A percentile compares a stretch with the other conserved stretches of the same genome.
Conservation (phyloP, 257 asterid species). For the Leptodermis oblonga region DNA sequence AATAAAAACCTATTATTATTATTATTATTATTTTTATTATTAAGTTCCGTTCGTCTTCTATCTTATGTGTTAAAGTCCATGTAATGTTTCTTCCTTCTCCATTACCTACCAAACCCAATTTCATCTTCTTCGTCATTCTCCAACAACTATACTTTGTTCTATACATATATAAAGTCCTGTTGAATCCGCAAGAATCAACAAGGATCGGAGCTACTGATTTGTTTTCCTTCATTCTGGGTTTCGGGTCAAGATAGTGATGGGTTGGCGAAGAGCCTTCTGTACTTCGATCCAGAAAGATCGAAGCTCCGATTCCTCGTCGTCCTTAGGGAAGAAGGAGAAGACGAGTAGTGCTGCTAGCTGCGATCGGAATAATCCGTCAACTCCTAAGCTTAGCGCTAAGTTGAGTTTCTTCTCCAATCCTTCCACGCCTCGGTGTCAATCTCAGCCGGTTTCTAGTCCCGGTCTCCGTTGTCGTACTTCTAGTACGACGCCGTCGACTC, state of each 20-base stretch:
- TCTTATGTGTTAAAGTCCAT: slow-evolving; percentile 8
- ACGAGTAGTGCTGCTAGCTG: background rate
- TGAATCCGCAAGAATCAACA: background rate
- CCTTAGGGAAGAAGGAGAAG: slow-evolving; percentile 18
- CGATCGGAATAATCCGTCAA: slow-evolving; percentile 35
- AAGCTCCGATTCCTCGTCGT: slow-evolving; percentile 21
- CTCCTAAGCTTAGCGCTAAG: slow-evolving; percentile 42
- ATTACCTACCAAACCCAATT: slow-evolving; percentile 8
- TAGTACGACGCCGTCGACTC: background rate
- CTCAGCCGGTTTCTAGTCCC: slow-evolving; percentile 45
- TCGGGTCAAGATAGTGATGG: slow-evolving; percentile 58
- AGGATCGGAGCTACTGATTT: background rate
- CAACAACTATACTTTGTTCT: slow-evolving; percentile 13
- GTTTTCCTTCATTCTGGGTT: no score
- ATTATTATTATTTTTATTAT: background rate
- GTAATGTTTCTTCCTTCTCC: background rate
- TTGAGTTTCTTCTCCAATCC: slow-evolving; percentile 71
- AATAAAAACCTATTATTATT: no score
- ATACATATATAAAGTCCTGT: no score
- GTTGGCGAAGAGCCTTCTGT: slow-evolving; percentile 95
- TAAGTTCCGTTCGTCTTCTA: slow-evolving; percentile 3
- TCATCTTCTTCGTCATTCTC: slow-evolving; percentile 2
- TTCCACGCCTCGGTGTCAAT: slow-evolving; percentile 73
- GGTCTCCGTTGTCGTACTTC: slow-evolving; percentile 54
- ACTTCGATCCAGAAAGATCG: slow-evolving; percentile 74